Evolutionary conservation across 495 filamentous ascomycete species (phyloP).

Genomic region (Xylaria palmicola): DNA sequence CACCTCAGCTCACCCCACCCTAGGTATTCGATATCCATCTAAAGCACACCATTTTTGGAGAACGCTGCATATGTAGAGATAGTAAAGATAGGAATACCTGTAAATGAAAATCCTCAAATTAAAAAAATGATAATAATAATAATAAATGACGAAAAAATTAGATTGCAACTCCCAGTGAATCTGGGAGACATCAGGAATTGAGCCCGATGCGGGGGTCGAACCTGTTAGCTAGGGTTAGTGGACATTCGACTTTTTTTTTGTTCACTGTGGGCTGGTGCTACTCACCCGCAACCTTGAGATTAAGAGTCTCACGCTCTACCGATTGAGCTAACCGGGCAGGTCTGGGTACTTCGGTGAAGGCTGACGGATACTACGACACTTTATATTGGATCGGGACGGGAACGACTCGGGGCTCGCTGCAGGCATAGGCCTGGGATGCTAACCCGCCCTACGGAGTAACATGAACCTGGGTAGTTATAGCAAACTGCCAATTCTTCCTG

Average conservation of each 20-base stretch:
- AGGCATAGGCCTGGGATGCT: too few relatives aligned
- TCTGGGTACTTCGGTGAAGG: background rate
- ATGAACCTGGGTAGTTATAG: too few relatives aligned
- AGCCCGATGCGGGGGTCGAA: conserved; percentile 44
- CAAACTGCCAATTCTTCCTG: too few relatives aligned
- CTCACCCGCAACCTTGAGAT: conserved; percentile 65
- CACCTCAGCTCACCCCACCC: too few relatives aligned
- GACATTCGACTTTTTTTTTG: background rate
- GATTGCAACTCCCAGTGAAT: background rate
- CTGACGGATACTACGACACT: background rate
- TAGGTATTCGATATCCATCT: too few relatives aligned
- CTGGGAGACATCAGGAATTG: conserved; percentile 35
- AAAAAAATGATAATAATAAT: too few relatives aligned
- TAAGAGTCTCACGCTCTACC: conserved; percentile 84
- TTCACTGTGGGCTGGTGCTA: background rate
- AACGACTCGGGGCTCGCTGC: too few relatives aligned
- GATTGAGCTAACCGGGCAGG: conserved; percentile 67
- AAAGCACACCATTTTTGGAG: too few relatives aligned
- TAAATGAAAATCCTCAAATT: background rate
- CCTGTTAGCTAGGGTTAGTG: conserved; percentile 13
- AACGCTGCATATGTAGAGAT: background rate
- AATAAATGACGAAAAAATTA: background rate
- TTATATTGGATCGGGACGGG: background rate
- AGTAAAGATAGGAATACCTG: background rate
- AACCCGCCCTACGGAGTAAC: too few relatives aligned